Base-by-base conservation (phyloP, 345 rosid genomes). In the Hibiscus trionum region DNA sequence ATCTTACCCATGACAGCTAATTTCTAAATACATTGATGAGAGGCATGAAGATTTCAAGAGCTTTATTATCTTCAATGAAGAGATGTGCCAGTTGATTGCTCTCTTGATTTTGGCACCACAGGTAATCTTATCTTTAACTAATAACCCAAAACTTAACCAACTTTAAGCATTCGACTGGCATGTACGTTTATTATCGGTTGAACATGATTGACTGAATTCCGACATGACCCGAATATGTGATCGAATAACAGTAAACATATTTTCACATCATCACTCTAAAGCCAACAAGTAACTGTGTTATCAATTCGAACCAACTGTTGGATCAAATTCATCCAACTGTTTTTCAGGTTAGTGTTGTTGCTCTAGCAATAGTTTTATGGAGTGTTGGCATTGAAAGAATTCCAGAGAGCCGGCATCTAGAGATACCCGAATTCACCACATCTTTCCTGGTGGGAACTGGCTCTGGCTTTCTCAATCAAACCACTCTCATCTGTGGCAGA, bases 361-460 rank as follows among this genome's bases (percentile, higher is more conserved):
- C 56, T 14, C 65, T 87, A n/a, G 82, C 82, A 0, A 55, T 76
- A 3, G 16, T 76, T 31, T 77, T 84, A 1, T 84, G 79, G 83
- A 75, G 42, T 9, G 19, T 70, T 5, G 85, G 89, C 3, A 50
- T 69, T 0, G 80, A 74, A 64, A 78, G 84, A 1, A 76, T 66
- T 15, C 50, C 21, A 15, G 66, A 68, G 0, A 56, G 61, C 66
- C 61, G 27, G 16, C 16, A 70, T 42, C 11, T 64, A 2, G 69
- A 61, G 6, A 10, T 24, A 17, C 57, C 74, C 0, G 66, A 56
- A 19, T 78, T 87, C 26, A 80, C 64, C 21, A 84, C 70, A 46
- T 87, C 91, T 11, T 87, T 87, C 72, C 49, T 87, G 77, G 86
- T 85, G 29, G 65, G 65, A 72, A 57, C 58, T n/a, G 71, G 73